Evolutionary conservation across 2,329 filamentous ascomycete species (phyloP).

Genomic region (Nemania sp.): DNA sequence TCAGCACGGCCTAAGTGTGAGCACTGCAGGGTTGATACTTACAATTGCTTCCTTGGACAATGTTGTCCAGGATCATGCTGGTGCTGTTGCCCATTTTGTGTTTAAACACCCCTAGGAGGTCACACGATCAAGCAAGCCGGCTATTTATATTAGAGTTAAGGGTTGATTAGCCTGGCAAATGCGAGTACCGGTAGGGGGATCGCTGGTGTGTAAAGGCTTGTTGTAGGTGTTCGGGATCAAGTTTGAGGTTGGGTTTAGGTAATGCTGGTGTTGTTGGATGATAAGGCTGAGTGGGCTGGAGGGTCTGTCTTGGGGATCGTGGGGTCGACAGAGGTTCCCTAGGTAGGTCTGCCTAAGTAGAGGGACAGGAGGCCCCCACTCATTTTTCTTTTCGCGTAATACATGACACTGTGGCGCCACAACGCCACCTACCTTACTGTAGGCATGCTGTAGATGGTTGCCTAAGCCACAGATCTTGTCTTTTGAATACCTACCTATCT

Average conservation of each 20-base stretch:
- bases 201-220: neutral
- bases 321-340: slow-evolving; percentile 21
- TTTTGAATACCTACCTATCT: too few species aligned
- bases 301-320: slow-evolving; percentile 27
- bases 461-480: too few species aligned
- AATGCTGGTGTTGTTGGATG: slow-evolving; percentile 25
- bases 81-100: slow-evolving; percentile 74
- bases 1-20: slow-evolving; percentile 13
- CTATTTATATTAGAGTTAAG: slow-evolving; percentile 1
- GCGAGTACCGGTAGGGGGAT: neutral
- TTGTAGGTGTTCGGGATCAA: neutral
- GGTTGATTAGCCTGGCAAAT: neutral
- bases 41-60: slow-evolving; percentile 98
- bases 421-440: too few species aligned
- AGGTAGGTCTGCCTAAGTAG: neutral
- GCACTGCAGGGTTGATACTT: slow-evolving; percentile 50
- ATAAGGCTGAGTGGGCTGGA: slow-evolving; percentile 37
- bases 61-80: slow-evolving; percentile 87
- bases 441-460: too few species aligned
- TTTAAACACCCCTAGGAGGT: slow-evolving; percentile 39
- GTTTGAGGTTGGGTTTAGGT: slow-evolving; percentile 17
- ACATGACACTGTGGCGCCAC: neutral
- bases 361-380: neutral
- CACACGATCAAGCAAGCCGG: slow-evolving; percentile 25
- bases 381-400: neutral